Conservation (phyloP, 2,329 filamentous ascomycete species). For the Fusarium sp. region DNA sequence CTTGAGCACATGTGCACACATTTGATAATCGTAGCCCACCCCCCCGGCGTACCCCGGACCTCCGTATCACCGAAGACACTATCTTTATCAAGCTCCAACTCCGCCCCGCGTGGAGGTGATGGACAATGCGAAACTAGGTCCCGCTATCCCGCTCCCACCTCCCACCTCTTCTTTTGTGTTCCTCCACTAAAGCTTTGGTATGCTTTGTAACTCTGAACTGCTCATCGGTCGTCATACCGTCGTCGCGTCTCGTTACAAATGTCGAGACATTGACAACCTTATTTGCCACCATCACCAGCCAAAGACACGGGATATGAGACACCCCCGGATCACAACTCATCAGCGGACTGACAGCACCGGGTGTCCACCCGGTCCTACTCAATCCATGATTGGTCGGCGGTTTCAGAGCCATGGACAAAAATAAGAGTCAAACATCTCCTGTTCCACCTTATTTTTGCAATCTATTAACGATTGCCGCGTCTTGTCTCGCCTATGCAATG, state of each 20-base stretch:
- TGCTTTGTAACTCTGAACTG: background rate
- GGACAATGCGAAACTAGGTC: slow-evolving; percentile 20
- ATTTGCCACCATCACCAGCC: background rate
- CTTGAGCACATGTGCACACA: slow-evolving; percentile 2
- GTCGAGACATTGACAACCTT: slow-evolving; percentile 14
- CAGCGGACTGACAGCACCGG: slow-evolving; percentile 41
- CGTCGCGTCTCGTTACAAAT: slow-evolving; percentile 25
- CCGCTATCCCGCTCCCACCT: slow-evolving; percentile 35
- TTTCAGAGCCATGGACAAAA: slow-evolving; percentile 27
- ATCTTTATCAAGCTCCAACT: background rate
- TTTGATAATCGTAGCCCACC: slow-evolving; percentile 19
- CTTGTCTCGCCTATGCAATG: slow-evolving; percentile 8
- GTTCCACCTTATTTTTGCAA: slow-evolving; percentile 23
- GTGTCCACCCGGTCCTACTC: slow-evolving; percentile 34
- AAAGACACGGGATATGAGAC: background rate
- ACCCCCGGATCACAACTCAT: slow-evolving; percentile 28
- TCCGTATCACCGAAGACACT: slow-evolving; percentile 43
- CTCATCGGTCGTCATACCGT: slow-evolving; percentile 21
- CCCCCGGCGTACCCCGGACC: slow-evolving; percentile 30
- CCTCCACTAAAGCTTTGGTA: background rate
- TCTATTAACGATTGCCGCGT: slow-evolving; percentile 32
- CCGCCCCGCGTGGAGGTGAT: slow-evolving; percentile 7
- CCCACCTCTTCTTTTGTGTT: slow-evolving; percentile 1
- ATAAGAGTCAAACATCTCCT: slow-evolving; percentile 27
- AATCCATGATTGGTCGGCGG: slow-evolving; percentile 25